Conservation (phyloP, 768 basidiomycete genomes). For the Phanerochaete carnosa region DNA sequence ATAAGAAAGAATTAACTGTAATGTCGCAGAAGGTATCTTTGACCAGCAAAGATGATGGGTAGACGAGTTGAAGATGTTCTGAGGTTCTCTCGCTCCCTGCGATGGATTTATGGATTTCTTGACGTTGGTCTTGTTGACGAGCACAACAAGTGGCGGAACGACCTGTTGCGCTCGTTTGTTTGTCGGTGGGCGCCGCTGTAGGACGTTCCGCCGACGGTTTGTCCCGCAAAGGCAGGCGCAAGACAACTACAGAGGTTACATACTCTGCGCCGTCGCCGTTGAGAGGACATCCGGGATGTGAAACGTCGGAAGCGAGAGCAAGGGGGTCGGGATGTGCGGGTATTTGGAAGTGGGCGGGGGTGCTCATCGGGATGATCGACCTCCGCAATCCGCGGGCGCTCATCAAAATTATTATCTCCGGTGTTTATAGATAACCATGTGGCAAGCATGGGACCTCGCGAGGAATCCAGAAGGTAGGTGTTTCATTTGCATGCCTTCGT, state of each 20-base stretch:
- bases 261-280: background rate
- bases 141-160: background rate
- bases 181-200: background rate
- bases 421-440: too few species aligned
- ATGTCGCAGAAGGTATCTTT: background rate
- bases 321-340: background rate
- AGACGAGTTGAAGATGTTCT: background rate
- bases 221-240: background rate
- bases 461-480: too few species aligned
- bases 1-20: background rate
- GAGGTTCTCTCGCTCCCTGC: background rate
- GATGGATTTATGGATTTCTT: background rate
- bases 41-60: conserved; percentile 3
- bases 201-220: background rate
- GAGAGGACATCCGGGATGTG: background rate
- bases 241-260: background rate
- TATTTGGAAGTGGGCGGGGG: background rate
- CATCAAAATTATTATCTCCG: background rate
- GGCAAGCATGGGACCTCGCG: too few species aligned
- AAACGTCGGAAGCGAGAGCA: background rate
- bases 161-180: background rate
- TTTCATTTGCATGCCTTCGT: too few species aligned
- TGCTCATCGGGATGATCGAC: background rate
- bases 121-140: background rate
- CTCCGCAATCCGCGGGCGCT: background rate